Percentiles rank a stretch among this genome's conserved stretches.
These are phyloP conservation scores for Daldinia concentrica DNA, from an alignment of 495 filamentous ascomycete genomes.

Conservation along the genomic window DNA sequence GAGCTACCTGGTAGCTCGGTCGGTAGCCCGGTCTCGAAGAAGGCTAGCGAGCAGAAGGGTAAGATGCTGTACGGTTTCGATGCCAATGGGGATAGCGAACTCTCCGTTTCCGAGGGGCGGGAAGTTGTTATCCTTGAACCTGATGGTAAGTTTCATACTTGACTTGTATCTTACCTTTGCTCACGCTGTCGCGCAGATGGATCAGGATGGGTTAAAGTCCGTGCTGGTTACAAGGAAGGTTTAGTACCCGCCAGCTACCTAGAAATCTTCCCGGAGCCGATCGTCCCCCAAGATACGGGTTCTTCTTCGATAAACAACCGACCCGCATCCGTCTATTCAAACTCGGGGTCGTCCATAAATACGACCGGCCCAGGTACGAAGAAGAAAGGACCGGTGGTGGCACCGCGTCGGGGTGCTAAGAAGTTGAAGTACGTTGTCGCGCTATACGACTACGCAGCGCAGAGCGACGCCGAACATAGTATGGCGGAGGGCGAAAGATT, in stretches of 20 bases:
- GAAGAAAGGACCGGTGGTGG: constrained; percentile 93
- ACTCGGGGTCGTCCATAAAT: constrained; percentile 76
- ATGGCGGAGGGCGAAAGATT: constrained; percentile 94
- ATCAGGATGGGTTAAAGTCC: constrained; percentile 88
- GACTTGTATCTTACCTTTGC: constrained; percentile 6
- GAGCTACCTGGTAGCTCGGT: constrained; percentile 63
- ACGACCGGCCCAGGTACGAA: constrained; percentile 63
- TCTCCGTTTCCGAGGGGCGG: constrained; percentile 78
- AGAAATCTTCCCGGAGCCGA: constrained; percentile 58
- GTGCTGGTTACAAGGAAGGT: constrained; percentile 73
- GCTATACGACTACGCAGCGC: constrained; percentile 88
- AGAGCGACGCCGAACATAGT: constrained; percentile 84
- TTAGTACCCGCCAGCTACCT: constrained; percentile 85
- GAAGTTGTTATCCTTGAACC: constrained; percentile 82
- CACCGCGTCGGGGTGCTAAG: constrained; percentile 90
- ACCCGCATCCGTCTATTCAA: constrained; percentile 77
- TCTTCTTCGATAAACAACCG: constrained; percentile 56
- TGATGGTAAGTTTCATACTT: constrained; percentile 72
- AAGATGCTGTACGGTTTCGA: constrained; percentile 92
- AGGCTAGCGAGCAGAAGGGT: constrained; percentile 68
- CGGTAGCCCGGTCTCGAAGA: constrained; percentile 51
- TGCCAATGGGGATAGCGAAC: constrained; percentile 78
- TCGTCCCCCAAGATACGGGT: constrained; percentile 61
- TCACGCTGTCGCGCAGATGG: constrained; percentile 69
- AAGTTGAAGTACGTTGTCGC: constrained; percentile 95